Evolutionary conservation across 2,329 filamentous ascomycete species (phyloP), one percentile per base, ranked within the genome.

Genomic region (Thielaviopsis ethacetica): DNA sequence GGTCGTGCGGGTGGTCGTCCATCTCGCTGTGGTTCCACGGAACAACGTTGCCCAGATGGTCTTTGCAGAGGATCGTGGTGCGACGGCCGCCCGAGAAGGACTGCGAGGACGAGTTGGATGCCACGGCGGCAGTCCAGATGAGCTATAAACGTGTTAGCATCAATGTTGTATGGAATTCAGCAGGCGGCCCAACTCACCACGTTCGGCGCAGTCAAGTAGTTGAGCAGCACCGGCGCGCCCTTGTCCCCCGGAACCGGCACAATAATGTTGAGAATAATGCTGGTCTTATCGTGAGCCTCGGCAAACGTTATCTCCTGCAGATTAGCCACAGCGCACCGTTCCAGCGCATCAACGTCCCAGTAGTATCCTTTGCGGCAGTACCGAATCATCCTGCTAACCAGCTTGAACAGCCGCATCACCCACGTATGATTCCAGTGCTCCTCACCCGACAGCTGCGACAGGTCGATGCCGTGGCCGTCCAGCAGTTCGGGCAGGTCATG

Each of bases 141-240:
- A 95, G 77, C 80, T 88, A 57, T 15, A 26, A 15, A 38, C 21
- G 10, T 52, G 6, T 21, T 3, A 38, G 47, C 13, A 38, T 21
- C 19, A 47, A 44, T 21, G n/a, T 52, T 58, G 30, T 21, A 17
- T n/a, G 38, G 51, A 15, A 52, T 24, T 30, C 55, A 30, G 47
- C 53, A 27, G 26, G 54, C 26, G 49, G 21, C 19, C 9, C 17
- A 12, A 13, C 49, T 19, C 24, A 90, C 86, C 66, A 96, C 90
- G 67, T 96, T 91, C 3, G 91, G 91, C 2, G 91, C 88, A 1
- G 91, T 96, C 56, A 96, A 77, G 67, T 96, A 93, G 70, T 96
- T 97, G 38, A 97, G 78, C 34, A 96, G 73, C 53, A 86, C 90
- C 1, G 91, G 91, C 1, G 91, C 82, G 38, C 88, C 88, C 15